Percentiles rank a stretch among this genome's conserved stretches.
Evolutionary conservation across 1,284 basidiomycete species (phyloP).

Genomic region (Rhodotorula sp.): DNA sequence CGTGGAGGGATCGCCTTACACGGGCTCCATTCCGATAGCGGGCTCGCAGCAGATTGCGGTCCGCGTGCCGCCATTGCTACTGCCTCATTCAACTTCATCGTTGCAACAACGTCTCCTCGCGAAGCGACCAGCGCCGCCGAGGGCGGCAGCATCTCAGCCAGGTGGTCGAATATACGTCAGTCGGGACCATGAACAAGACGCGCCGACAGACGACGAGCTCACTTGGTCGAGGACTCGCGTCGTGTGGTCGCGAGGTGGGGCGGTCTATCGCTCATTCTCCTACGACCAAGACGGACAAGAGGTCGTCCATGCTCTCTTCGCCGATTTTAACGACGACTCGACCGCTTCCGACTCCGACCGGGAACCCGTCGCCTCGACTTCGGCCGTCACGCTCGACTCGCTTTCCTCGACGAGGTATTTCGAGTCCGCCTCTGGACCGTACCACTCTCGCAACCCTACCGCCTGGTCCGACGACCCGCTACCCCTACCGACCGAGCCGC

Average conservation of each 20-base stretch:
- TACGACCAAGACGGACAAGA: constrained; percentile 17
- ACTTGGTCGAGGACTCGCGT: constrained; percentile 25
- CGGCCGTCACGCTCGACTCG: constrained; percentile 5
- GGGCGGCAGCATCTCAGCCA: neutral
- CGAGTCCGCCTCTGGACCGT: constrained; percentile 10
- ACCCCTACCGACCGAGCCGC: constrained; percentile 24
- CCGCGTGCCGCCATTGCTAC: neutral
- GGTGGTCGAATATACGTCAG: no score
- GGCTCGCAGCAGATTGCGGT: no score
- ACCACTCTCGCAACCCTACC: neutral
- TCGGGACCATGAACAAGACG: accelerated
- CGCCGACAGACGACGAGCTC: constrained; percentile 18
- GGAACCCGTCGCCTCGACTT: constrained; percentile 4
- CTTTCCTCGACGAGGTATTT: neutral
- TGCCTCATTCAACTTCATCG: constrained; percentile 3
- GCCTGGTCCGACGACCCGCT: constrained; percentile 31
- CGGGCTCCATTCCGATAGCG: no score
- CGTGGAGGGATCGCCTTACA: no score
- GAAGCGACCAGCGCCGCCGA: neutral
- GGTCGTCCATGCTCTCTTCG: constrained; percentile 33
- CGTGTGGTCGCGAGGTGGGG: constrained; percentile 26
- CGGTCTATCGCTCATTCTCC: constrained; percentile 16
- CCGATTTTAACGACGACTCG: constrained; percentile 7
- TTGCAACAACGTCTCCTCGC: constrained; percentile 1
- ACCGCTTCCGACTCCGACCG: neutral